These are phyloP conservation scores for Fusarium goolgardi DNA, from an alignment of 2,329 filamentous ascomycete species.

Conservation along the genomic window DNA sequence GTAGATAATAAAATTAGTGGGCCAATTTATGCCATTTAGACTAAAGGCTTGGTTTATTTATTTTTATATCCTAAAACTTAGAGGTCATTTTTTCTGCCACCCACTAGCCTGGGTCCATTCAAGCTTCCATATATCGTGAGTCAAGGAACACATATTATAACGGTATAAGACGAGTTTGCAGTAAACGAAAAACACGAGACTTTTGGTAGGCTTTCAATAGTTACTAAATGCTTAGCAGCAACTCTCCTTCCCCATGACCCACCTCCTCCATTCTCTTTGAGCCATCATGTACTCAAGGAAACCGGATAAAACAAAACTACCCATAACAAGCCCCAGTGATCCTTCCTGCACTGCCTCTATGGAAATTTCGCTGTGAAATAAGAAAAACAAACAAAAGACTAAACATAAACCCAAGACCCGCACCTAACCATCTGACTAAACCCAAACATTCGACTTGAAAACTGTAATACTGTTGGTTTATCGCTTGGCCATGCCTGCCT, in stretches of 20 bases:
- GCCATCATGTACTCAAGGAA: slow-evolving; percentile 5
- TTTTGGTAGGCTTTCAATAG: slow-evolving; percentile 34
- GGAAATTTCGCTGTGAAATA: slow-evolving; percentile 12
- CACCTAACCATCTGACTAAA: slow-evolving; percentile 2
- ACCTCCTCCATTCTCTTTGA: slow-evolving; percentile 3
- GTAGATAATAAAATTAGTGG: too few species aligned
- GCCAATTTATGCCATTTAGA: too few species aligned
- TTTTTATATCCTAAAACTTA: too few species aligned
- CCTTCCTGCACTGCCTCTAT: slow-evolving; percentile 30
- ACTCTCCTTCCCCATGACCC: slow-evolving; percentile 8
- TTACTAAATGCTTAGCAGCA: slow-evolving; percentile 18
- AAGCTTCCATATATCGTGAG: too few species aligned
- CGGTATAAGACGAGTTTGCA: too few species aligned
- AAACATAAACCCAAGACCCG: slow-evolving; percentile 22
- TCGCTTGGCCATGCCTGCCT: slow-evolving; percentile 46
- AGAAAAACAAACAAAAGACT: slow-evolving; percentile 1
- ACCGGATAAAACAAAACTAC: slow-evolving; percentile 4
- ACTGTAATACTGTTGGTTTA: slow-evolving; percentile 9
- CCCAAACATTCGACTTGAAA: slow-evolving; percentile 1
- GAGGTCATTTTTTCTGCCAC: too few species aligned
- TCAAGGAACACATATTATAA: not conserved
- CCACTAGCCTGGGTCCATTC: too few species aligned
- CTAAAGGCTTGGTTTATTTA: too few species aligned
- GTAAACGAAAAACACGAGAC: slow-evolving; percentile 15
- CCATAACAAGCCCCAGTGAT: slow-evolving; percentile 14